A percentile compares a stretch with the other conserved stretches of the same genome.
Conservation (phyloP, 768 basidiomycete genomes). For the Lentinus brumalis region DNA sequence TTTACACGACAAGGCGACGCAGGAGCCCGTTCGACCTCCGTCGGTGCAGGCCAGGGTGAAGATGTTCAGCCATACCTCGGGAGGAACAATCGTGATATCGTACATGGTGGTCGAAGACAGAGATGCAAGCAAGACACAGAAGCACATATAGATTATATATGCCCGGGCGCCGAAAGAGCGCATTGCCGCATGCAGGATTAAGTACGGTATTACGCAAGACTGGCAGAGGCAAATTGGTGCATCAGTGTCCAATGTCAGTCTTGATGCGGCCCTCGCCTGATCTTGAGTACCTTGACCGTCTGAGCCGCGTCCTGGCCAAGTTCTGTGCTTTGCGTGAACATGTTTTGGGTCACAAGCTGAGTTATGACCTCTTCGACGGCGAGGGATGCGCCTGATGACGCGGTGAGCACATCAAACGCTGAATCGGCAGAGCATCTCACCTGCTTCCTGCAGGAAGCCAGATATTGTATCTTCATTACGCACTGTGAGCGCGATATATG, state of each 20-base stretch:
- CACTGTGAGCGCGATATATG: slow-evolving; percentile 54
- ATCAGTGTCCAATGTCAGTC: not conserved
- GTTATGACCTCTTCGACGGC: not conserved
- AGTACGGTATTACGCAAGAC: no score
- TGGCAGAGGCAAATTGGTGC: no score
- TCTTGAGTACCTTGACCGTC: slow-evolving; percentile 6
- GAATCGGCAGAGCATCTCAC: slow-evolving; percentile 11
- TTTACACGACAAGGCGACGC: not conserved
- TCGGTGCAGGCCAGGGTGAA: not conserved
- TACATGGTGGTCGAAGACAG: not conserved
- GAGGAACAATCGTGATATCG: not conserved
- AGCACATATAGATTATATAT: no score
- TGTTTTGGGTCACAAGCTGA: not conserved
- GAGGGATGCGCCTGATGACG: not conserved
- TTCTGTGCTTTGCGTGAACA: slow-evolving; percentile 11
- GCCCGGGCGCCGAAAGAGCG: no score
- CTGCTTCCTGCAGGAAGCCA: slow-evolving; percentile 38
- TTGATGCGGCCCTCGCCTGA: not conserved
- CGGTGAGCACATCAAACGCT: not conserved
- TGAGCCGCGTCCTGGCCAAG: slow-evolving; percentile 10
- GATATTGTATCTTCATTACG: slow-evolving; percentile 57
- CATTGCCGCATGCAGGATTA: not conserved
- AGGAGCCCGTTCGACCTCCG: not conserved
- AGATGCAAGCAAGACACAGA: no score
- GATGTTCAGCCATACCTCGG: not conserved